Conservation (phyloP, 352 stramenopile genomes). For the Peronosclerospora sorghi region DNA sequence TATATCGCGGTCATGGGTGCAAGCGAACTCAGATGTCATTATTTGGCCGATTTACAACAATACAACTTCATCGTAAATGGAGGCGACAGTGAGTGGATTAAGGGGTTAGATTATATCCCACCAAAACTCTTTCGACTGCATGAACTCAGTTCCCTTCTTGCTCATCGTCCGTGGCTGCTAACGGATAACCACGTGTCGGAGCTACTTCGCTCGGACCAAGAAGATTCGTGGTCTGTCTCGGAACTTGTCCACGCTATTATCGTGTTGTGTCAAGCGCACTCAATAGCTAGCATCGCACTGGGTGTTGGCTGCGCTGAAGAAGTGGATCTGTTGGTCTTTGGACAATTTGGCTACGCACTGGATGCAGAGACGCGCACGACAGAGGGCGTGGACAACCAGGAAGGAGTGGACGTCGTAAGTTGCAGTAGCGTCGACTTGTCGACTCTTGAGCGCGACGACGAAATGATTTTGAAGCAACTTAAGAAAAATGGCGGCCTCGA, state of each 20-base stretch:
- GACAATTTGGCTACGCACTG: slow-evolving; percentile 43
- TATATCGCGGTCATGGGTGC: slow-evolving; percentile 81
- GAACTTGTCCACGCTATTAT: slow-evolving; percentile 83
- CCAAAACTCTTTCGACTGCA: slow-evolving; percentile 77
- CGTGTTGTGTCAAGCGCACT: slow-evolving; percentile 74
- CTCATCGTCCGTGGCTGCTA: slow-evolving; percentile 78
- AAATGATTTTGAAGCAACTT: slow-evolving; percentile 53
- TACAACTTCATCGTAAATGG: slow-evolving; percentile 80
- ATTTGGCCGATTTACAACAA: slow-evolving; percentile 68
- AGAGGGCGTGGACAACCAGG: slow-evolving; percentile 15
- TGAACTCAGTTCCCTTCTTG: slow-evolving; percentile 72
- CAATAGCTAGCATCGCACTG: slow-evolving; percentile 70
- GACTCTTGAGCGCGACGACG: slow-evolving; percentile 64
- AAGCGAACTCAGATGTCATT: slow-evolving; percentile 68
- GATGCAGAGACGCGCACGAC: slow-evolving; percentile 11
- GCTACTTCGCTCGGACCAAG: slow-evolving; percentile 51
- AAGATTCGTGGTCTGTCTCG: slow-evolving; percentile 79
- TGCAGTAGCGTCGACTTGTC: slow-evolving; percentile 57
- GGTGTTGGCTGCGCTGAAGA: slow-evolving; percentile 67
- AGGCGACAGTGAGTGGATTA: slow-evolving; percentile 69
- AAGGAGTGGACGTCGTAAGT: slow-evolving; percentile 28
- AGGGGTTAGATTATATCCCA: slow-evolving; percentile 70
- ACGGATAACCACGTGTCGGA: slow-evolving; percentile 64
- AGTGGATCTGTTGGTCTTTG: slow-evolving; percentile 59
- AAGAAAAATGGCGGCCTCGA: slow-evolving; percentile 46